Base-by-base conservation (phyloP, 768 basidiomycete genomes). In the Daedaleopsis sinensis region DNA sequence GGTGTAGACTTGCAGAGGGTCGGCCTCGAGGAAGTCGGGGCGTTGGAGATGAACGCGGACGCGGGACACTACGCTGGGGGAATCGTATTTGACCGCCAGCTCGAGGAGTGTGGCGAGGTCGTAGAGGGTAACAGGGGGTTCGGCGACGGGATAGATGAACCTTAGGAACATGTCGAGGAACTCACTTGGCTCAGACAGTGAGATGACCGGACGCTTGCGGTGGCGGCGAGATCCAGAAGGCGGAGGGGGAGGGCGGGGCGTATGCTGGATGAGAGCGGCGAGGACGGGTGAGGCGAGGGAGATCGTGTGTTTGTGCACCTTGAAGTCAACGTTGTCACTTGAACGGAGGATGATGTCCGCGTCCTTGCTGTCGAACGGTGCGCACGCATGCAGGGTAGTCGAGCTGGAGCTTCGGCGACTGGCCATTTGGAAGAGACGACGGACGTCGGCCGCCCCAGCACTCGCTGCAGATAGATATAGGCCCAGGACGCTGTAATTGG, bases 81-180 rank as follows among this genome's bases (percentile, higher is more conserved):
- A 55, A 35, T 52, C 55, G 52, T 62, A 67, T 15, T 62, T 54
- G 13, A 39, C 10, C 16, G 67, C 59, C n/a, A 67, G 59, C 18
- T 62, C 58, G 16, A 69, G 21, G 15, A 69, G 49, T 19, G 42
- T 27, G 16, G 46, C 52, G 38, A 67, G 19, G 18, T 55, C 53
- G 15, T 65, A 57, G 3, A 65, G 48, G 9, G 52, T 44, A 15
- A 64, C 18, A 35, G 46, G 38, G 6, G 68, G 68, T 42, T 60
- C 61, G 9, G 58, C 36, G 9, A 63, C 53, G 2, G 68, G 66
- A 24, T 67, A 69, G 18, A 60, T 43, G 58, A 65, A 54, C 27
- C 64, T 64, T 1, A 69, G 62, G 36, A 69, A 59, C 9, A 52
- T 36, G 52, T 67, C 68, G 32, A 69, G 58, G n/a, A 49, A 63